These are phyloP conservation scores for Populus deltoides DNA, from an alignment of 345 rosid species.

Conservation along the genomic window DNA sequence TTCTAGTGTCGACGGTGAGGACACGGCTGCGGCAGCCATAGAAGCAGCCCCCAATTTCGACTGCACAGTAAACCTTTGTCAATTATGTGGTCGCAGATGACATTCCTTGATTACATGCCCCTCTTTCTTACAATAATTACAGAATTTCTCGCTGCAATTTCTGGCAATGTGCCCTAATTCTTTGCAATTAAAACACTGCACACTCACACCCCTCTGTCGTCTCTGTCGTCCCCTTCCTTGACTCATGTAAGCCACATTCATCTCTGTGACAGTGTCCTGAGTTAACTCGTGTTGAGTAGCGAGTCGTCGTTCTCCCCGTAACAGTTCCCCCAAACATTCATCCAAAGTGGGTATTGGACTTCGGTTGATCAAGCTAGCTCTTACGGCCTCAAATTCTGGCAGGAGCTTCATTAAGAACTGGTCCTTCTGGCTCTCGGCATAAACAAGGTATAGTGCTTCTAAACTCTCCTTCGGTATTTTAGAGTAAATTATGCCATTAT, in stretches of 20 bases:
- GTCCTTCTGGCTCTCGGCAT: too few relatives aligned
- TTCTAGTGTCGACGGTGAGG: not conserved
- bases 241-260: conserved; percentile 4
- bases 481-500: too few relatives aligned
- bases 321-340: not conserved
- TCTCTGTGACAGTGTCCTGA: not conserved
- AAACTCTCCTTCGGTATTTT: too few relatives aligned
- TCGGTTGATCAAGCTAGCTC: not conserved
- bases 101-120: not conserved
- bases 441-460: too few relatives aligned
- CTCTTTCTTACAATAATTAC: not conserved
- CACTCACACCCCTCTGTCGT: not conserved
- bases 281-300: not conserved
- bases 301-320: too few relatives aligned
- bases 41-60: not conserved
- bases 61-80: not conserved
- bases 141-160: not conserved
- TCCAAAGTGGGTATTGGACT: not conserved
- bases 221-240: not conserved
- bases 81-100: not conserved
- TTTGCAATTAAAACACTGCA: not conserved
- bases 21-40: rapidly evolving
- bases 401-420: too few relatives aligned
- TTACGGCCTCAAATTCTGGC: not conserved
- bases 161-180: not conserved